Evolutionary conservation across 208 protist genomes (phyloP).

Genomic region (Jaenimonas drosophilae): DNA sequence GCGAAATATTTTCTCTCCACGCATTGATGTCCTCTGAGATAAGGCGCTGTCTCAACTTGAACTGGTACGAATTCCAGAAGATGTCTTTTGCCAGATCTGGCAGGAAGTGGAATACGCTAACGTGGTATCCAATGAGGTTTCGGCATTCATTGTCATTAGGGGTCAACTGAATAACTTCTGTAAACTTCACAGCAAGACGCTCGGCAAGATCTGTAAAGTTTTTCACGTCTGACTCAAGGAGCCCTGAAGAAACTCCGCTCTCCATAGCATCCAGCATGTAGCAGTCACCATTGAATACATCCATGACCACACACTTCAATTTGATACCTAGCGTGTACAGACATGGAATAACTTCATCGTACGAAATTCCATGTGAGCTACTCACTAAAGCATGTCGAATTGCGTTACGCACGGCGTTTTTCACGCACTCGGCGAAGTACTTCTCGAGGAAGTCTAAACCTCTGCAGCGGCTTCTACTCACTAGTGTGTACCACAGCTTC

Average conservation of each 20-base stretch:
- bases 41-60: slow-evolving; percentile 20
- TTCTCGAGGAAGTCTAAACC: slow-evolving; percentile 13
- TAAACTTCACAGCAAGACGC: slow-evolving; percentile 10
- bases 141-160: too few species aligned
- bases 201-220: slow-evolving; percentile 15
- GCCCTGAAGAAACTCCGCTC: slow-evolving; percentile 14
- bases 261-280: slow-evolving; percentile 33
- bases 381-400: too few species aligned
- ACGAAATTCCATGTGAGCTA: too few species aligned
- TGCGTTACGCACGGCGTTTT: too few species aligned
- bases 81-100: slow-evolving; percentile 29
- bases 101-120: slow-evolving; percentile 38
- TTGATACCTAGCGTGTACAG: slow-evolving; percentile 11
- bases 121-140: slow-evolving; percentile 30
- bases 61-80: slow-evolving; percentile 22
- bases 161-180: slow-evolving; percentile 8
- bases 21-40: slow-evolving; percentile 17
- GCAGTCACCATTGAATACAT: slow-evolving; percentile 20
- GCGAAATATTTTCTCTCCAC: slow-evolving; percentile 11
- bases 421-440: slow-evolving; percentile 17
- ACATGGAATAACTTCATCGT: slow-evolving; percentile 8
- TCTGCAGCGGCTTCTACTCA: slow-evolving; percentile 15
- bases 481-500: slow-evolving; percentile 10
- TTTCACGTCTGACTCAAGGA: neutral
- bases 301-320: slow-evolving; percentile 9